These are phyloP conservation scores for Cerrena zonata DNA, from an alignment of 1,284 basidiomycete genomes.

Conservation along the genomic window DNA sequence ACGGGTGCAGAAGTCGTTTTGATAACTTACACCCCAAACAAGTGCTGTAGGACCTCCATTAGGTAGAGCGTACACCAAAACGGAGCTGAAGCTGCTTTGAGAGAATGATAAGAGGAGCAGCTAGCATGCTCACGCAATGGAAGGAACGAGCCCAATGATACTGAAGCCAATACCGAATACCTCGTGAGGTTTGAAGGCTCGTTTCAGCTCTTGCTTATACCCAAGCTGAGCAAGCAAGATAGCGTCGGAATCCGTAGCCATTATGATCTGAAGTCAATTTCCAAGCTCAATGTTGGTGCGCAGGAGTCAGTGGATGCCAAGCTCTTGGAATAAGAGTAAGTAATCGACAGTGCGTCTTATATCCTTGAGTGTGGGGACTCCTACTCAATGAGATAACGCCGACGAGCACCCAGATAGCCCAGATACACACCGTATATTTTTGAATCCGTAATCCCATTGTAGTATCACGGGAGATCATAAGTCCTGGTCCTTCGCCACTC, in stretches of 20 bases:
- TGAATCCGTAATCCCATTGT: no score
- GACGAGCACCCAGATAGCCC: no score
- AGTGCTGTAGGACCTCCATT: conserved; percentile 75
- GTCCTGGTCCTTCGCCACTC: no score
- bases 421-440: no score
- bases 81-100: conserved; percentile 31
- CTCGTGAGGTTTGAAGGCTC: conserved; percentile 38
- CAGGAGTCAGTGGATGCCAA: no score
- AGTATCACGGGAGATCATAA: no score
- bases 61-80: conserved; percentile 64
- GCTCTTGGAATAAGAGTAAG: no score
- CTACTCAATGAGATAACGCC: no score
- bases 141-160: conserved; percentile 28
- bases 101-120: neutral
- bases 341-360: no score
- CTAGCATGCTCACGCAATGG: conserved; percentile 14
- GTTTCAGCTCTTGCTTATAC: conserved; percentile 43
- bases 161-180: conserved; percentile 25
- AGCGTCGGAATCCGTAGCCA: conserved; percentile 18
- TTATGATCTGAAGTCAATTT: no score
- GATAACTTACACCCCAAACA: conserved; percentile 59
- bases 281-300: no score
- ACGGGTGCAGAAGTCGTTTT: neutral
- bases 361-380: no score
- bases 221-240: conserved; percentile 29